Evolutionary conservation across 2,329 filamentous ascomycete genomes (phyloP).

Genomic region (Botrytis byssoidea): DNA sequence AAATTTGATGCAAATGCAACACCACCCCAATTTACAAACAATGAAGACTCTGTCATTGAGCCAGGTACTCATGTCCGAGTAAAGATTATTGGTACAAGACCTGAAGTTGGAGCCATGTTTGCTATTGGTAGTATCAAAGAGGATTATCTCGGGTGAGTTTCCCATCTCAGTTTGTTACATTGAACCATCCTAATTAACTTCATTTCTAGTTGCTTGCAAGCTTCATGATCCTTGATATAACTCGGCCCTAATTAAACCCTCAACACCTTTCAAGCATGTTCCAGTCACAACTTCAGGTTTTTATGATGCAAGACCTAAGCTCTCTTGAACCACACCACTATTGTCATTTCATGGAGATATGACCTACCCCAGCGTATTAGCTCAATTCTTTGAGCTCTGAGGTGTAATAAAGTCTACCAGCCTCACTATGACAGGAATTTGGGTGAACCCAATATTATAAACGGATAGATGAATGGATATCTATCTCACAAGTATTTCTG

Average conservation of each 20-base stretch:
- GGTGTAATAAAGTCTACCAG: background rate
- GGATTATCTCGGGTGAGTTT: slow-evolving; percentile 64
- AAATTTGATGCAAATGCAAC: slow-evolving; percentile 95
- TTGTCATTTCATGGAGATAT: slow-evolving; percentile 5
- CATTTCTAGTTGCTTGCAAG: slow-evolving; percentile 33
- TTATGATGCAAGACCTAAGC: background rate
- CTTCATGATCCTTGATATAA: slow-evolving; percentile 25
- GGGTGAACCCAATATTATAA: background rate
- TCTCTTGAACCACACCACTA: background rate
- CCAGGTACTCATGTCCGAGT: slow-evolving; percentile 89
- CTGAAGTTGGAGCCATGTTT: slow-evolving; percentile 92
- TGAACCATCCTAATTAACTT: slow-evolving; percentile 11
- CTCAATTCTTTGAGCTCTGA: background rate
- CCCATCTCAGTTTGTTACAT: background rate
- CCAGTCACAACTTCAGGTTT: background rate
- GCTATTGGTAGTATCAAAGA: slow-evolving; percentile 97
- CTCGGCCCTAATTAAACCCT: background rate
- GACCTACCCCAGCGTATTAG: background rate
- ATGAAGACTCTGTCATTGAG: slow-evolving; percentile 90
- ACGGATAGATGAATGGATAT: slow-evolving; percentile 15
- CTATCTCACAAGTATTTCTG: background rate
- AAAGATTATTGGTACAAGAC: slow-evolving; percentile 90
- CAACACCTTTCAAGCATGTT: background rate
- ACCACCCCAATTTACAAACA: slow-evolving; percentile 94
- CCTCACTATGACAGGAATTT: background rate